Percentiles rank a stretch among this genome's conserved stretches.
Evolutionary conservation across 805 yeast species (phyloP).

Genomic region (Teunomyces kruisii): DNA sequence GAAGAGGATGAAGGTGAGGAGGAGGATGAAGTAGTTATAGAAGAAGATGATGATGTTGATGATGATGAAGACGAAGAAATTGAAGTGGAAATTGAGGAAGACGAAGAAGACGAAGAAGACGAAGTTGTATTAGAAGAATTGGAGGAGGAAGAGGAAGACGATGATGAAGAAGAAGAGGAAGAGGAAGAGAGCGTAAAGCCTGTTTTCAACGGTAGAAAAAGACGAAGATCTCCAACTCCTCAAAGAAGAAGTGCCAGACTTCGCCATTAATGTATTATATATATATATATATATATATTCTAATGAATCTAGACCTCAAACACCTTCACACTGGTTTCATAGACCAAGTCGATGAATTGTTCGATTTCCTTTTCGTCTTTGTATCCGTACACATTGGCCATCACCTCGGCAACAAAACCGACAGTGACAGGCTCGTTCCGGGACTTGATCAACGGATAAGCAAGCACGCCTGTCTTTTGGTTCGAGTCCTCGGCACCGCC

Average conservation of each 20-base stretch:
- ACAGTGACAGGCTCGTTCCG: constrained; percentile 92
- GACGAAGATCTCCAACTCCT: background rate
- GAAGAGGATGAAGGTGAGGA: constrained; percentile 5
- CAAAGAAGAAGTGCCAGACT: constrained; percentile 4
- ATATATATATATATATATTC: background rate
- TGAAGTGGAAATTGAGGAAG: constrained; percentile 14
- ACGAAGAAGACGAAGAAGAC: constrained; percentile 9
- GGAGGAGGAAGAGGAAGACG: background rate
- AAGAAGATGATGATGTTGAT: constrained; percentile 14
- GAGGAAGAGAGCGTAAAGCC: background rate
- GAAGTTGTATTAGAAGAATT: constrained; percentile 6
- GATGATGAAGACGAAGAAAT: constrained; percentile 20
- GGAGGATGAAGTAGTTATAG: constrained; percentile 14
- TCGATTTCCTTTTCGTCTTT: constrained; percentile 27
- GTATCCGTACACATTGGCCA: constrained; percentile 32
- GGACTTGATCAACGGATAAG: constrained; percentile 63
- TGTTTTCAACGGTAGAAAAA: background rate
- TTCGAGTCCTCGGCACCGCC: constrained; percentile 10
- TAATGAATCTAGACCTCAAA: constrained; percentile 17
- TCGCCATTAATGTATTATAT: constrained; percentile 3
- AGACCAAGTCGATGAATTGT: constrained; percentile 34
- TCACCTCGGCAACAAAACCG: constrained; percentile 68
- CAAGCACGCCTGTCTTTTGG: constrained; percentile 21
- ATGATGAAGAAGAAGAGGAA: background rate
- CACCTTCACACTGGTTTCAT: constrained; percentile 33